Base-by-base conservation (phyloP, 2,329 filamentous ascomycete species). In the Tolypocladium guangdongense region DNA sequence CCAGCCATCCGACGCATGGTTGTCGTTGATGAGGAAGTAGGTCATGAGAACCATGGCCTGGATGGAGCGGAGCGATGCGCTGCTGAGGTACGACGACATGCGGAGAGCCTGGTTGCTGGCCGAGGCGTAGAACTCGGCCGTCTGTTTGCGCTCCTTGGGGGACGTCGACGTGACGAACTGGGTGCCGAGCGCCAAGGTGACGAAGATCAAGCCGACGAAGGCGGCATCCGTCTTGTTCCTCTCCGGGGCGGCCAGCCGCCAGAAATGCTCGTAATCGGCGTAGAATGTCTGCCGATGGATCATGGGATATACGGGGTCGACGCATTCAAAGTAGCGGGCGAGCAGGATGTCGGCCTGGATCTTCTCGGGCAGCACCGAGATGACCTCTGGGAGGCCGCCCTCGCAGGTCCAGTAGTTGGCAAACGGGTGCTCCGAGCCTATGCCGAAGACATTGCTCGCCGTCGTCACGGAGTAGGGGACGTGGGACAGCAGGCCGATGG, bases 11-110 rank as follows among this genome's bases (percentile, higher is more conserved):
- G 85, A 88, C 4, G 87, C 87, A 61, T 91, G 87, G 61, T 90
- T 90, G 66, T 92, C 87, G 62, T 92, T 92, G 72, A 91, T 90
- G 37, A 92, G 74, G 60, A 92, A 92, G 64, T 91, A 91, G 0
- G 83, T 84, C 55, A 90, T 83, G 54, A 92, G 70, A 0, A 90
- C 84, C 87, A 91, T 91, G 46, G 88, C 82, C 66, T 90, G 86
- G 35, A 91, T 82, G 1, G 86, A 87, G 27, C 82, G 75, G 50
- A 90, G 75, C 0, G 85, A 88, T 2, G 87, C 85, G 46, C 82
- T 82, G 66, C 87, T 90, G 3, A 91, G 76, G 61, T 90, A 92
- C 0, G 86, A 89, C 54, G 82, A 86, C 63, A 90, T 80, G 2
- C 87, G 79, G 45, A 92, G 69, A 0, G 87, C 83, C 68, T 91